Evolutionary conservation across 257 asterid species (phyloP).

Genomic region (Solanum pimpinellifolium): DNA sequence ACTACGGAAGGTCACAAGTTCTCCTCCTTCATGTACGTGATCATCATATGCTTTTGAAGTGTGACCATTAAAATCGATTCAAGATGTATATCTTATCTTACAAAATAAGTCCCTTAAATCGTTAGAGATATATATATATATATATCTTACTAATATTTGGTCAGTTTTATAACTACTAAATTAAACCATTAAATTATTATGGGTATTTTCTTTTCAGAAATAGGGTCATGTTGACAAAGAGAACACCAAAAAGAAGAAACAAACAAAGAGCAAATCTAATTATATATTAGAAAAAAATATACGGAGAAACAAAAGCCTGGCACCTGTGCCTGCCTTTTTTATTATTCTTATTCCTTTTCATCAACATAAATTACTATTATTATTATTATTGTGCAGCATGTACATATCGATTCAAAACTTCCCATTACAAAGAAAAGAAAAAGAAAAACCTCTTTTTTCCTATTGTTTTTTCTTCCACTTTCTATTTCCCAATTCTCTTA

Average conservation of each 20-base stretch:
- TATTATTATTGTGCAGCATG: conserved; percentile 10
- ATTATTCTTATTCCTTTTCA: not conserved
- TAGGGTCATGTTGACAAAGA: not conserved
- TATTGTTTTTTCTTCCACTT: conserved; percentile 4
- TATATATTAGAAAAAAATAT: no score
- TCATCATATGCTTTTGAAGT: not conserved
- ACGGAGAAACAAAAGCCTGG: not conserved
- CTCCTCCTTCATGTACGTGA: not conserved
- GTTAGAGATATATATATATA: no score
- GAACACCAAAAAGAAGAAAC: not conserved
- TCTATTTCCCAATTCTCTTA: conserved; percentile 10
- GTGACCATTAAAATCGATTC: not conserved
- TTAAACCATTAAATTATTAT: not conserved
- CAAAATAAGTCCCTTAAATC: not conserved
- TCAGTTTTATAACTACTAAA: not conserved
- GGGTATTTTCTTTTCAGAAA: not conserved
- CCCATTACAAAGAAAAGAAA: conserved; percentile 1
- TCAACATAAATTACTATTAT: conserved; percentile 9
- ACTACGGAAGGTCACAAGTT: not conserved
- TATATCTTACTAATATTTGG: not conserved
- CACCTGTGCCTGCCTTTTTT: not conserved
- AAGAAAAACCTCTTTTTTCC: not conserved
- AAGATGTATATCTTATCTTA: not conserved
- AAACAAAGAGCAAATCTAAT: not conserved
- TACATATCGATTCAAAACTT: conserved; percentile 9